Evolutionary conservation across 176 grass and related monocot genomes (phyloP), one percentile per base, ranked within the genome.

Genomic region (Ensete ventricosum): DNA sequence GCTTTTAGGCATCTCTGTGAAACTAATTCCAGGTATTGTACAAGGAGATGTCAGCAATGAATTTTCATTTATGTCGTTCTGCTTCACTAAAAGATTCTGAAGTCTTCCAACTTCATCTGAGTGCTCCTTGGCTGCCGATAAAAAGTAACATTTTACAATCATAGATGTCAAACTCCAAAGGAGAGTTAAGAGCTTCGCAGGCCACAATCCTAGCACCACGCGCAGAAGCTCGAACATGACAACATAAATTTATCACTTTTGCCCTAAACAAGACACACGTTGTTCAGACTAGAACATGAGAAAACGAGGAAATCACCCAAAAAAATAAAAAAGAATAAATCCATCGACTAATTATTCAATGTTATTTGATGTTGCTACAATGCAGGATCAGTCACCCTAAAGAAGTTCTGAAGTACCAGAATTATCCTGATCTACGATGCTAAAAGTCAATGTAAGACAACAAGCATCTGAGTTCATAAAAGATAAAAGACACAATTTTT

Each of bases 41-140:
- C 80, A 54, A 54, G 16, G 64, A 75, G 82, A 67, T 3, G 43
- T 9, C 13, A 51, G 1, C 78, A 34, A 10, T 51, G 63, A 19
- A 72, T 25, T 16, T 55, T 77, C 59, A 54, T 74, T 71, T 49
- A 20, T 81, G 11, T 84, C 83, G 66, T 65, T 81, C 81, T 82
- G 84, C 78, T 88, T 76, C 53, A 52, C 53, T 59, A 96, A 49
- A 64, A 86, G 77, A 50, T 78, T 23, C 55, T 90, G 71, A 80
- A 92, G 92, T 54, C 52, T 86, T 19, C 25, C 49, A 79, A 81
- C 79, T 81, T 96, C 87, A 74, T 54, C 73, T 64, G 91, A 74
- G 55, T 88, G 76, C 29, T 88, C 83, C 62, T 81, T 83, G 62
- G 69, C 87, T 96, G 81, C 63, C 16, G 50, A 74, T 13, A 75